phyloP scores from a whole-genome alignment of 2,329 filamentous ascomycete genomes.

The Paramyrothecium sp. region DNA sequence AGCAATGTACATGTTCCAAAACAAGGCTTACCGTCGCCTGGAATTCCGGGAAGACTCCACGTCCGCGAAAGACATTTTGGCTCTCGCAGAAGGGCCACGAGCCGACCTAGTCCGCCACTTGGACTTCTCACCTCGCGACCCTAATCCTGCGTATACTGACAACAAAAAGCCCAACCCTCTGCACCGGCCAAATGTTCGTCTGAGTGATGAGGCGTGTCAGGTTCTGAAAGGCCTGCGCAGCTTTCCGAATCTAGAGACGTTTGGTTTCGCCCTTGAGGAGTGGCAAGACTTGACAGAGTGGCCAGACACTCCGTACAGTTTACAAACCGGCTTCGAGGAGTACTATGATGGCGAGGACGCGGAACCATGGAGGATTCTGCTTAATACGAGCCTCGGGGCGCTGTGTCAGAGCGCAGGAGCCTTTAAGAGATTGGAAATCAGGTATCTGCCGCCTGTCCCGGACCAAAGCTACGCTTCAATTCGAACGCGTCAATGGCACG shows the following conservation, averaged over 20 bases:
- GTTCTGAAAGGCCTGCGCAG: not conserved
- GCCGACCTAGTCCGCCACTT: not conserved
- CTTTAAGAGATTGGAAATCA: not conserved
- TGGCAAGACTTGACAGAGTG: not conserved
- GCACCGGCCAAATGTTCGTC: not conserved
- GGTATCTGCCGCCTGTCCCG: not conserved
- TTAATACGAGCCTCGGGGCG: not conserved
- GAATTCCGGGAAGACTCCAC: not conserved
- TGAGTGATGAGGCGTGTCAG: not conserved
- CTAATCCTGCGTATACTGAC: not conserved
- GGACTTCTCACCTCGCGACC: not conserved
- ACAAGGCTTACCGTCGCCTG: not conserved
- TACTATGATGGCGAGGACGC: not conserved
- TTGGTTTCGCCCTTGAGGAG: not conserved
- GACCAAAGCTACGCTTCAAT: not conserved
- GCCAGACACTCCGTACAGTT: not conserved
- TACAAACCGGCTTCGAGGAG: not conserved
- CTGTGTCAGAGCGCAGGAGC: not conserved
- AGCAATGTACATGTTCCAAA: not conserved
- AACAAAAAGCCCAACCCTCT: not conserved
- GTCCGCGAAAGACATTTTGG: not conserved
- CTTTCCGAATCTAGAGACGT: not conserved
- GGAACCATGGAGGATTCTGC: not conserved
- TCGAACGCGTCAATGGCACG: not conserved
- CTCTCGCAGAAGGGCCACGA: not conserved